Evolutionary conservation across 169 alveolate species (phyloP), one percentile per base, ranked within the genome.

Genomic region (Eimeria maxima): DNA sequence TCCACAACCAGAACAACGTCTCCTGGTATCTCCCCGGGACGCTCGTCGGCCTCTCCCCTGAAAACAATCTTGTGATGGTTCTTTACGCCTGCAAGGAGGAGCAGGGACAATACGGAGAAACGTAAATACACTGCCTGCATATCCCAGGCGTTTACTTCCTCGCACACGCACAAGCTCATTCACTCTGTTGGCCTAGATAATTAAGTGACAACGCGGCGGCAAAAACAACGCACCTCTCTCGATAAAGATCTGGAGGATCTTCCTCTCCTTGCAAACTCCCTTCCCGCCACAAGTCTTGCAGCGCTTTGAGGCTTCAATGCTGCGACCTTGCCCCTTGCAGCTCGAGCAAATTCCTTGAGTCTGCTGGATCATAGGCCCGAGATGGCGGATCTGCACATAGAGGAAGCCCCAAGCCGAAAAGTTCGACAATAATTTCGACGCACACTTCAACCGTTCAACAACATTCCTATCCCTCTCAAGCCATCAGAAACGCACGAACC

Each of bases 31-130:
- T 97, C 98, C 89, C 98, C 99, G 38, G 99, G 99, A 42, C 98
- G 97, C 97, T 99, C 99, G 96, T 99, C 99, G 42, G 99, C 99
- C 97, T 99, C 99, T 6, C 99, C 99, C 80, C 98, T 98, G 97
- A 99, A 98, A 47, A 98, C 97, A 67, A 98, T 98, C 97, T 98
- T 98, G 95, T 99, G 99, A 44, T 98, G 99, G 97, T 99, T 98
- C 53, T 99, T 99, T 22, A 88, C 89, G 57, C 95, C 95, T 90
- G 90, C 27, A 29, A 38, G 14, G 16, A 50, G 33, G 53, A 24
- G 20, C 42, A 86, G 53, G 20, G 3, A 53, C 60, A 33, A 71
- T 6, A 67, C 29, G 69, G n/a, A 65, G 74, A 65, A 65, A 57
- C 38, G n/a, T 3, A 11, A 27, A 10, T 69, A 69, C 4, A 29